Conservation (phyloP, 169 alveolate species). For the Plasmodium blacklocki region DNA sequence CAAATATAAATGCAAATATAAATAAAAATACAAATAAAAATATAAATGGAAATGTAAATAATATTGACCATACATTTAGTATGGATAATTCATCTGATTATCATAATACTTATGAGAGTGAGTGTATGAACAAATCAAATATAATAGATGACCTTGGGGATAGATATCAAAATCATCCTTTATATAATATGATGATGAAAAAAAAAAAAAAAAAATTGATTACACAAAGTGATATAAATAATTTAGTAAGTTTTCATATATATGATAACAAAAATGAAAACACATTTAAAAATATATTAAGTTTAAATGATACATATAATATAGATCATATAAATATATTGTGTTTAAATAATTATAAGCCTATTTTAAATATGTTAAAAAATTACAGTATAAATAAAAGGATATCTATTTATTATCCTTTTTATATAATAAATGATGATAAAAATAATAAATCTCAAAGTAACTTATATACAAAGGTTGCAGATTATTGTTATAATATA, state of each 20-base stretch:
- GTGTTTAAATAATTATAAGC: constrained; percentile 36
- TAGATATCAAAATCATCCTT: background rate
- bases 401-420: constrained; percentile 60
- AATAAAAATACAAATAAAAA: too few relatives aligned
- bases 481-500: constrained; percentile 28
- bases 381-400: constrained; percentile 1
- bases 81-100: too few relatives aligned
- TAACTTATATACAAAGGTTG: background rate
- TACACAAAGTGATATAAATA: background rate
- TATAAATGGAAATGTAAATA: too few relatives aligned
- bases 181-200: background rate
- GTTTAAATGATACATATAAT: constrained; percentile 21
- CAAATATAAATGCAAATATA: too few relatives aligned
- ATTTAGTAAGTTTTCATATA: constrained; percentile 43
- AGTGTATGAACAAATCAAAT: background rate
- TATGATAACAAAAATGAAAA: constrained; percentile 20
- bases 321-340: constrained; percentile 66
- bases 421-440: constrained; percentile 35
- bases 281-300: constrained; percentile 9
- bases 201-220: background rate
- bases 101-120: too few relatives aligned
- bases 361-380: constrained; percentile 10
- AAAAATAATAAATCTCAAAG: background rate
- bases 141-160: background rate
- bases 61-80: too few relatives aligned